Evolutionary conservation across 1,139 yeast species (phyloP).

Genomic region (Williopsis jadinii): DNA sequence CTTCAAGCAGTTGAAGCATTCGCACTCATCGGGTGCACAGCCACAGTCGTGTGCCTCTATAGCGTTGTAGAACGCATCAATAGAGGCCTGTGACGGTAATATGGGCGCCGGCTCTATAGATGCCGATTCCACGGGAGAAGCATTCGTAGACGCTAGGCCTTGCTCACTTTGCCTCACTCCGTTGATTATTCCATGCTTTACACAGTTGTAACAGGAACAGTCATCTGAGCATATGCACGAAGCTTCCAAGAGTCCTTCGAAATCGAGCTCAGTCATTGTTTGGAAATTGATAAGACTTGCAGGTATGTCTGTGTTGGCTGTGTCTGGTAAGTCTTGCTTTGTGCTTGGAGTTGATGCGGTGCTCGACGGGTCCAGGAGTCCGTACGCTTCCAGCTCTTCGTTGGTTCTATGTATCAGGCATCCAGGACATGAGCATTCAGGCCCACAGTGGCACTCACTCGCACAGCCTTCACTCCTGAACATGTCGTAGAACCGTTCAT

Average conservation of each 20-base stretch:
- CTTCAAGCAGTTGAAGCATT: constrained; percentile 15
- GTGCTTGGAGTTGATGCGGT: constrained; percentile 10
- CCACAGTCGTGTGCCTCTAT: constrained; percentile 14
- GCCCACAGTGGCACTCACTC: constrained; percentile 21
- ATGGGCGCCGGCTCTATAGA: background rate
- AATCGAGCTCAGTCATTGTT: constrained; percentile 17
- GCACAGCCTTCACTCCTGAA: constrained; percentile 18
- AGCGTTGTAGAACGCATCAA: background rate
- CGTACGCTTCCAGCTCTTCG: constrained; percentile 18
- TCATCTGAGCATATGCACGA: constrained; percentile 17
- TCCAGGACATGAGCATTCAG: constrained; percentile 18
- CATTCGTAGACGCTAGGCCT: background rate
- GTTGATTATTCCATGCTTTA: constrained; percentile 17
- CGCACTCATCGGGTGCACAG: constrained; percentile 15
- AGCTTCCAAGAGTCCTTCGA: constrained; percentile 13
- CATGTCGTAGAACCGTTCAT: constrained; percentile 9
- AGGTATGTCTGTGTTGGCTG: background rate
- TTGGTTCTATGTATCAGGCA: constrained; percentile 21
- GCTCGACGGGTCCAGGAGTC: constrained; percentile 16
- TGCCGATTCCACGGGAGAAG: background rate
- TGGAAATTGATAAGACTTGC: constrained; percentile 15
- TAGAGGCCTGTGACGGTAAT: background rate
- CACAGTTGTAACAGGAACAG: constrained; percentile 19
- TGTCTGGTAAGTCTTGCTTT: background rate
- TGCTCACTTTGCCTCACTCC: constrained; percentile 13